Evolutionary conservation across 2,329 filamentous ascomycete species (phyloP), one percentile per base, ranked within the genome.

Genomic region (Teratosphaeria nubilosa): DNA sequence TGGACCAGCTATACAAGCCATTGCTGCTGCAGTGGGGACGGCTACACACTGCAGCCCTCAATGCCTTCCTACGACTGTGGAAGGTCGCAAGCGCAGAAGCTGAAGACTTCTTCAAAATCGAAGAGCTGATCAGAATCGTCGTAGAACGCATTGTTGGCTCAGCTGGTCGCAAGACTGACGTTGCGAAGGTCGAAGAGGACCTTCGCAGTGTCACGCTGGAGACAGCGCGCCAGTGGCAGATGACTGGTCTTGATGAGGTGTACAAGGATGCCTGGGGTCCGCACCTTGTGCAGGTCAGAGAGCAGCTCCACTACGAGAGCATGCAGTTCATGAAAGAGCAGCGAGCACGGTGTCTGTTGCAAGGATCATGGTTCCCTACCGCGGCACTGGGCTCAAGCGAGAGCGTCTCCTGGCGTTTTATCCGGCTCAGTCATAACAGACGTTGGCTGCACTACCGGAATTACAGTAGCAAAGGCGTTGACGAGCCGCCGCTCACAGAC

Each of bases 321-420:
- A 76, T 96, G 56, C 90, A 96, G 68, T 99, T 99, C 69, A 89
- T 97, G 74, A 96, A 96, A 74, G 94, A 99, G 75, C 94, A 99
- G 73, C 85, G 94, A 41, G 88, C 97, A 61, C 83, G 94, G 56
- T 96, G 91, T 70, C 78, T 99, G 45, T 81, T 97, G 3, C 82
- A 90, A 64, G 94, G 94, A 6, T 86, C 88, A 10, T 99, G 94
- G 94, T 99, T 97, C 64, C 79, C 82, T 74, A 80, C 73, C 73
- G 80, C 75, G 64, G 76, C 72, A 68, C 24, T n/a, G 24, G 25
- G 13, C 13, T 34, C 34, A 1, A 55, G 54, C 11, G 51, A 58
- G 22, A 52, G 24, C 54, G 22, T 14, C 9, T 20, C 30, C 13
- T 95, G 90, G 85, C 85, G 91, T 60, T 99, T 88, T 72, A 89